Evolutionary conservation across 2,329 filamentous ascomycete species (phyloP).

Genomic region (Penicillium sp.): DNA sequence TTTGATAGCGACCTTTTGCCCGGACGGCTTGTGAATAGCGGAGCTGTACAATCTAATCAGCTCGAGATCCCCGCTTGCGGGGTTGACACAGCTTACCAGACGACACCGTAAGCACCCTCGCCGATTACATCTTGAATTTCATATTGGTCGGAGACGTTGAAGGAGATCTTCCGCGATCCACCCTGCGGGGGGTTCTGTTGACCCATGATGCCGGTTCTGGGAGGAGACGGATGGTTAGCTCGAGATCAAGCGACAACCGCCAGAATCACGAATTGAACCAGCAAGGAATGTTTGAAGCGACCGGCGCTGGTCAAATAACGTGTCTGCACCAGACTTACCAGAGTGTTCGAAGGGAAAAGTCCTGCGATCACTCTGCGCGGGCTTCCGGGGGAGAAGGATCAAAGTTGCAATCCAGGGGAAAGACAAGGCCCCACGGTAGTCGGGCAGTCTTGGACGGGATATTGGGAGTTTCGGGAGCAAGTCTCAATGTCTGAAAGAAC

Average conservation of each 20-base stretch:
- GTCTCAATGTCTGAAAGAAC: conserved; percentile 1
- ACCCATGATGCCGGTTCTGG: conserved; percentile 31
- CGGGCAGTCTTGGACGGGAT: too few relatives aligned
- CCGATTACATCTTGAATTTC: conserved; percentile 99
- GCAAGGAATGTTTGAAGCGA: not conserved
- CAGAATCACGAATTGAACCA: not conserved
- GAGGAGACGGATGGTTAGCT: conserved; percentile 11
- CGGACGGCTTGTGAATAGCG: conserved; percentile 93
- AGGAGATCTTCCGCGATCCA: conserved; percentile 86
- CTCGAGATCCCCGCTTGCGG: not conserved
- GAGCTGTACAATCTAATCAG: conserved; percentile 54
- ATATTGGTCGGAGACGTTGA: conserved; percentile 99
- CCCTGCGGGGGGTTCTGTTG: conserved; percentile 45
- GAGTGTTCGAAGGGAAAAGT: too few relatives aligned
- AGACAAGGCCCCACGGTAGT: too few relatives aligned
- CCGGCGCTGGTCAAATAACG: too few relatives aligned
- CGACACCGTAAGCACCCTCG: conserved; percentile 95
- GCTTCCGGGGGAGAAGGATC: too few relatives aligned
- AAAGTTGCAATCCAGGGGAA: too few relatives aligned
- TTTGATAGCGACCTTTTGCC: conserved; percentile 99
- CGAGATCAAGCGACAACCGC: not conserved
- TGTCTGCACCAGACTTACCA: too few relatives aligned
- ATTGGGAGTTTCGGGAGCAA: conserved; percentile 3
- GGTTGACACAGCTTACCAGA: conserved; percentile 83
- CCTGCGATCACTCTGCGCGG: too few relatives aligned